These are phyloP conservation scores for Stereocaulon alpinum DNA, from an alignment of 495 filamentous ascomycete genomes.

Conservation along the genomic window DNA sequence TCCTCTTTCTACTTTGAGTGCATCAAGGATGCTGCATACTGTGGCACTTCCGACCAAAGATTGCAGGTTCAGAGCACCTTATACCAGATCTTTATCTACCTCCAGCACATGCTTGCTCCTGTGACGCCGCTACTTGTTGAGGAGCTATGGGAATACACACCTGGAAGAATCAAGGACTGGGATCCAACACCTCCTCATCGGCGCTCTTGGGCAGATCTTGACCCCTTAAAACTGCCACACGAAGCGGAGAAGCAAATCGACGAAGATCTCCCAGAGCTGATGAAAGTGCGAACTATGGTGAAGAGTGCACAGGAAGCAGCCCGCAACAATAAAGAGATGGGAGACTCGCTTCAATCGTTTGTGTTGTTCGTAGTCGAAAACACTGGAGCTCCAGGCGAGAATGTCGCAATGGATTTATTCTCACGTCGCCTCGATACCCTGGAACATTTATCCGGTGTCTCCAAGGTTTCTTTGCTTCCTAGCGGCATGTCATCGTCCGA, in stretches of 20 bases:
- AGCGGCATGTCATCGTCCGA: slow-evolving; percentile 25
- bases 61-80: slow-evolving; percentile 55
- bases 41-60: slow-evolving; percentile 42
- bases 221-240: slow-evolving; percentile 26
- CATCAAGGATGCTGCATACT: slow-evolving; percentile 77
- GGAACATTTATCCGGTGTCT: slow-evolving; percentile 67
- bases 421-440: slow-evolving; percentile 37
- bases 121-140: slow-evolving; percentile 77
- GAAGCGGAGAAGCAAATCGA: slow-evolving; percentile 28
- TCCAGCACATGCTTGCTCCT: slow-evolving; percentile 68
- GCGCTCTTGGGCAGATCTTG: slow-evolving; percentile 24
- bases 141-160: slow-evolving; percentile 74
- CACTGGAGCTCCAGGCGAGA: slow-evolving; percentile 15
- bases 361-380: slow-evolving; percentile 4
- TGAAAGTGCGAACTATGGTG: slow-evolving; percentile 47
- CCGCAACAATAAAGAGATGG: slow-evolving; percentile 13
- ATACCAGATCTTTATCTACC: slow-evolving; percentile 54
- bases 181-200: slow-evolving; percentile 34
- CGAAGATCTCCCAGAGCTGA: slow-evolving; percentile 47
- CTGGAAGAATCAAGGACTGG: slow-evolving; percentile 48
- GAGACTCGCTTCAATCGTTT: slow-evolving; percentile 15
- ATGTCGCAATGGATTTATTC: slow-evolving; percentile 17
- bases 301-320: slow-evolving; percentile 63
- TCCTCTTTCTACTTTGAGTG: slow-evolving; percentile 91
- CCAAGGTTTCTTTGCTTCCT: slow-evolving; percentile 45